A percentile compares a stretch with the other conserved stretches of the same genome.
Conservation (phyloP, 345 rosid genomes). For the Turnera subulata region DNA sequence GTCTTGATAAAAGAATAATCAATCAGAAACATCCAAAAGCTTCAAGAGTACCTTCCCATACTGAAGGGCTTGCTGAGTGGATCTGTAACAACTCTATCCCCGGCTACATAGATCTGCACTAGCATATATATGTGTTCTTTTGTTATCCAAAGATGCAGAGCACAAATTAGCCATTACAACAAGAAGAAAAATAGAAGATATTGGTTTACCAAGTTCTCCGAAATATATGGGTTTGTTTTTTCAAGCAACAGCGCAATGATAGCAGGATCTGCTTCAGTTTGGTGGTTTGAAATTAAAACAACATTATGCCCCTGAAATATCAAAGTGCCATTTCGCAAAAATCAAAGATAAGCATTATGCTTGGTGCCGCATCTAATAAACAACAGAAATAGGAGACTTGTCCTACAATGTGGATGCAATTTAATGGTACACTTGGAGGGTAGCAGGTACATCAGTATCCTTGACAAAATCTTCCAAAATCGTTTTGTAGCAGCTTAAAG, state of each 20-base stretch:
- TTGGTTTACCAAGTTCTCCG: constrained; percentile 66
- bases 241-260: constrained; percentile 83
- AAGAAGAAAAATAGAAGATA: neutral
- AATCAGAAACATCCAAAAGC: constrained; percentile 12
- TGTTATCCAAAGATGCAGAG: constrained; percentile 17
- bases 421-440: no score
- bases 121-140: constrained; percentile 7
- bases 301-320: constrained; percentile 90
- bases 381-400: no score
- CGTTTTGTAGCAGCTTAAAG: no score
- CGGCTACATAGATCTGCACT: constrained; percentile 83
- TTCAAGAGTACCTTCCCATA: constrained; percentile 75
- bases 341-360: no score
- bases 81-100: constrained; percentile 94
- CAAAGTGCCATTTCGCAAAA: no score
- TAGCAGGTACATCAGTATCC: no score
- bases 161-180: neutral
- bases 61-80: constrained; percentile 99
- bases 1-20: constrained; percentile 24
- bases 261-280: constrained; percentile 96
- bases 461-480: no score
- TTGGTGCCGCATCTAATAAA: no score
- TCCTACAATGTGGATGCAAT: no score
- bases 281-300: constrained; percentile 90
- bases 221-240: constrained; percentile 49